Base-by-base conservation (phyloP, 202 grass and related monocot species). In the Zoysia matrella region DNA sequence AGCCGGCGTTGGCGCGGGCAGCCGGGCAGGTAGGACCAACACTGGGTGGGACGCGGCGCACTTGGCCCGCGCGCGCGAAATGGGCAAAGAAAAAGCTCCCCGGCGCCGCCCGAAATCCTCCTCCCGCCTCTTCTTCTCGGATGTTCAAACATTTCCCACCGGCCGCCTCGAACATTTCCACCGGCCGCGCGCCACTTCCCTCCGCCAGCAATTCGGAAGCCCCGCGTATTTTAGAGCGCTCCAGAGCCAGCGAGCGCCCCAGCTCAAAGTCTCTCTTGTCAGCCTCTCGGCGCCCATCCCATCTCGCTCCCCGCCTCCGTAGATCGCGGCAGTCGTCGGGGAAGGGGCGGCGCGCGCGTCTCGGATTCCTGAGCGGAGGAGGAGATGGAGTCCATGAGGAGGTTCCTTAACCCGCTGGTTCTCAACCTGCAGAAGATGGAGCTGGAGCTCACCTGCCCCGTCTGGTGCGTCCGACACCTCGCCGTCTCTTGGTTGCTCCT, bases 391-490 rank as follows among this genome's bases (percentile, higher is more conserved):
- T 53, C 60, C 71, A 45, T 91, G 78, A 91, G 92, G 78, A 92
- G 92, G 77, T 89, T 90, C 75, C 39, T 93, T 47, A 98, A 98
- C 72, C 92, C 95, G 76, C 80, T 98, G 80, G 76, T 91, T 79
- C 90, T 98, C 73, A 93, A 85, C 90, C 82, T 98, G 41, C 88
- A 95, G 74, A 98, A 98, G 90, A 93, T 98, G 95, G 92, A 95
- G 86, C 73, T 98, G 53, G 95, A 98, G 85, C 88, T 98, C 62
- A 95, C 95, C 71, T 98, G 92, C 77, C 90, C 95, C 82, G 90
- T 95, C 73, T 98, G 95, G 95, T 98, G 84, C 22, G 8, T 49
- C 13, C 11, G 10, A 42, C 14, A 39, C 11, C 18, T 62, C 15
- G 46, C 56, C 56, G 56, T 0, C 56, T 58, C 6, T 58, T 16